A percentile compares a stretch with the other conserved stretches of the same genome.
Conservation (phyloP, 164 flowering plant genomes). For the Sextonia rubra region DNA sequence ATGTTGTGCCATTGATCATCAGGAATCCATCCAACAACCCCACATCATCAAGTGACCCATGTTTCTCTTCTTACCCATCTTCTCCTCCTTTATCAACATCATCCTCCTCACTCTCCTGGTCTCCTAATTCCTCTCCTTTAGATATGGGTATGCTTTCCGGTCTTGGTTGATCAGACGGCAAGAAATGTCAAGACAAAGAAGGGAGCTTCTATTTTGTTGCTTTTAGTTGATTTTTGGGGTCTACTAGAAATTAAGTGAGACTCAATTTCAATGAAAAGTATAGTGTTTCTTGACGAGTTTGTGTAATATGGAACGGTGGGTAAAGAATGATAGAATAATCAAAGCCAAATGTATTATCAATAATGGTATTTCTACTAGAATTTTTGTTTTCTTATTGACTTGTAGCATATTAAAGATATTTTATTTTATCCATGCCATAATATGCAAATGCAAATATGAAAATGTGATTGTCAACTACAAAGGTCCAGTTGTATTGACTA, state of each 20-base stretch:
- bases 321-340: not conserved
- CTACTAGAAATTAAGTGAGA: not conserved
- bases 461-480: too few species aligned
- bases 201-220: not conserved
- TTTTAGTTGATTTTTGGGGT: too few species aligned
- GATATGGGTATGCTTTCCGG: constrained; percentile 17
- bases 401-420: too few species aligned
- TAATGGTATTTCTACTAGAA: not conserved
- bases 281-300: constrained; percentile 1
- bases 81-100: constrained; percentile 20
- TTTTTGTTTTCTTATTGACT: not conserved
- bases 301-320: not conserved
- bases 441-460: too few species aligned
- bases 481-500: too few species aligned
- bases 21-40: constrained; percentile 40
- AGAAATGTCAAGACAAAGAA: not conserved
- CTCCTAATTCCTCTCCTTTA: constrained; percentile 14
- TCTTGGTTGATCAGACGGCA: constrained; percentile 4
- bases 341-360: not conserved
- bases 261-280: constrained; percentile 5
- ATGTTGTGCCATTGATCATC: constrained; percentile 67
- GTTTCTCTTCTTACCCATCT: constrained; percentile 16
- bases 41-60: constrained; percentile 17
- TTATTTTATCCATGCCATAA: too few species aligned
- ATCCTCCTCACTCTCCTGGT: constrained; percentile 22